These are phyloP conservation scores for Pythium plurisporium DNA, from an alignment of 352 stramenopile species.

Conservation along the genomic window DNA sequence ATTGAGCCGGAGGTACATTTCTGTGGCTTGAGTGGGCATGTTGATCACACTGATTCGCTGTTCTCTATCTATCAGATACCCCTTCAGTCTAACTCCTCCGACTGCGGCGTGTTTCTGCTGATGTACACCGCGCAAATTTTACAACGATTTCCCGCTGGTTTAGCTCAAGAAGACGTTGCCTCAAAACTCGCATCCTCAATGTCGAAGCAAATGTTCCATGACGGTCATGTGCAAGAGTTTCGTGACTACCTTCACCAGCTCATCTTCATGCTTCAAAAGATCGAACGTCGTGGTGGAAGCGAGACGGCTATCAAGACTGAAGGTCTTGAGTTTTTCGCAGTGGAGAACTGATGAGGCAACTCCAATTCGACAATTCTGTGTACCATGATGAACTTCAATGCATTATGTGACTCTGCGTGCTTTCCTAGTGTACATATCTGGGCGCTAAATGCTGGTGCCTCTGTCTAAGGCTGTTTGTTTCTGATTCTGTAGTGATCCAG, in stretches of 20 bases:
- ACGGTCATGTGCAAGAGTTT: slow-evolving; percentile 68
- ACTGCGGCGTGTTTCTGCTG: slow-evolving; percentile 88
- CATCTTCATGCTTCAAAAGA: slow-evolving; percentile 59
- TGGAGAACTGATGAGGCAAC: slow-evolving; percentile 26
- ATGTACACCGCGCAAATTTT: slow-evolving; percentile 75
- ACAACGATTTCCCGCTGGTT: slow-evolving; percentile 46
- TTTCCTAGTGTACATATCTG: slow-evolving; percentile 12
- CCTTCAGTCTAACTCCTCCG: slow-evolving; percentile 90
- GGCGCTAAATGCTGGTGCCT: no score
- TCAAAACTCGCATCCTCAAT: slow-evolving; percentile 41
- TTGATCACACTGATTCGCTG: not conserved
- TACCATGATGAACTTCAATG: not conserved
- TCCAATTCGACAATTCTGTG: not conserved
- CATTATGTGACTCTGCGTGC: not conserved
- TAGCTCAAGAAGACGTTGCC: slow-evolving; percentile 51
- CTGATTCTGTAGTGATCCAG: slow-evolving; percentile 20
- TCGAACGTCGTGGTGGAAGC: slow-evolving; percentile 41
- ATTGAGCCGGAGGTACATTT: slow-evolving; percentile 22
- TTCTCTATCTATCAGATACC: slow-evolving; percentile 63
- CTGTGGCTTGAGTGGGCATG: not conserved
- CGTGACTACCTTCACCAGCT: slow-evolving; percentile 77
- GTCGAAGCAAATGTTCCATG: slow-evolving; percentile 54
- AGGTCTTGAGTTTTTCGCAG: slow-evolving; percentile 49
- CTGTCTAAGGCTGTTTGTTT: slow-evolving; percentile 9
- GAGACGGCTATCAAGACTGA: slow-evolving; percentile 51